Conservation (phyloP, 2,329 filamentous ascomycete genomes). For the Scytalidium sp. region DNA sequence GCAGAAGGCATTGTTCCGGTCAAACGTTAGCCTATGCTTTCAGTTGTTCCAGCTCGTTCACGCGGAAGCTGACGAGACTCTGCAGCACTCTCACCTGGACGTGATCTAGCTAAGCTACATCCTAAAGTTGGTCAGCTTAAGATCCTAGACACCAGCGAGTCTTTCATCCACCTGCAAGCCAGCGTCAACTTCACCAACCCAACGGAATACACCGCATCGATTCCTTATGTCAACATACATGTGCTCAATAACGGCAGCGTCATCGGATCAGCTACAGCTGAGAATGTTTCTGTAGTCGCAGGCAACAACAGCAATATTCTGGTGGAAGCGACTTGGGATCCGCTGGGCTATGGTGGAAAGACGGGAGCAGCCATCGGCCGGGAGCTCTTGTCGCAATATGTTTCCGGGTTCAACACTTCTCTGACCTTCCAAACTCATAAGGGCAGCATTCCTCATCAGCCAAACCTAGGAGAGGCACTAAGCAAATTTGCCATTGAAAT, state of each 20-base stretch:
- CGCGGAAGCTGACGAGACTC: slow-evolving; percentile 29
- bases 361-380: slow-evolving; percentile 60
- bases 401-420: slow-evolving; percentile 84
- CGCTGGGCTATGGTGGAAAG: slow-evolving; percentile 58
- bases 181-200: slow-evolving; percentile 85
- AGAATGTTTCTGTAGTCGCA: slow-evolving; percentile 58
- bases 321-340: slow-evolving; percentile 73
- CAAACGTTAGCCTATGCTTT: slow-evolving; percentile 79
- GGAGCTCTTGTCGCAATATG: slow-evolving; percentile 77
- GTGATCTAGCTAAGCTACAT: slow-evolving; percentile 39
- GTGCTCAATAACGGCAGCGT: slow-evolving; percentile 70
- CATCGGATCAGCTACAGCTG: slow-evolving; percentile 71
- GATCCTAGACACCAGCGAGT: slow-evolving; percentile 69
- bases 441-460: slow-evolving; percentile 70
- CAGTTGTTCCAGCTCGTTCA: slow-evolving; percentile 31
- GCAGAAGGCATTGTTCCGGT: slow-evolving; percentile 82
- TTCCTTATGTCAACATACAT: slow-evolving; percentile 80
- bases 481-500: slow-evolving; percentile 70
- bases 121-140: slow-evolving; percentile 70
- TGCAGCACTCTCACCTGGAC: slow-evolving; percentile 57
- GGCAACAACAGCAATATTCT: slow-evolving; percentile 71
- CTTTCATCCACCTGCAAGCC: slow-evolving; percentile 69
- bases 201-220: slow-evolving; percentile 74
- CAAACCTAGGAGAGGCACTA: slow-evolving; percentile 68
- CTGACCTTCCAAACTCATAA: slow-evolving; percentile 71